Conservation (phyloP, 306 rosid genomes). For the Casuarina equisetifolia region DNA sequence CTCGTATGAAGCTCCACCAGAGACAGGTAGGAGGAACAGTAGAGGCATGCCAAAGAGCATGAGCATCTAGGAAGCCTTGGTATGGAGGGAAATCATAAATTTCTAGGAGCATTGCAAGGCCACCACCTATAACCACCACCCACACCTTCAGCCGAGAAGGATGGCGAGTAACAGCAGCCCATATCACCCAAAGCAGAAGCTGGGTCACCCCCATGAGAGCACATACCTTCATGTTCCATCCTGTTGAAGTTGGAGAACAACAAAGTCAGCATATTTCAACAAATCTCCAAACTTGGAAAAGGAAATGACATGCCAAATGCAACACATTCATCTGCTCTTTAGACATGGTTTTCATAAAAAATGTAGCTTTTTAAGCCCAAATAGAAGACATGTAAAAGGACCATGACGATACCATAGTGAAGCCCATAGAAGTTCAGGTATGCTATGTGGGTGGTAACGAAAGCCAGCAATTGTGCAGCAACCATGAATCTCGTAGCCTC, state of each 20-base stretch:
- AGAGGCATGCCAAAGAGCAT: conserved; percentile 72
- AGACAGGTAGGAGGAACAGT: conserved; percentile 68
- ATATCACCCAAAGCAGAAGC: conserved; percentile 64
- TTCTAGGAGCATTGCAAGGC: conserved; percentile 59
- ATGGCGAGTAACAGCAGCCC: conserved; percentile 53
- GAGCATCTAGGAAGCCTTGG: conserved; percentile 62
- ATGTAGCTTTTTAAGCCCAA: not conserved
- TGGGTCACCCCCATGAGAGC: conserved; percentile 59
- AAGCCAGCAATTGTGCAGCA: conserved; percentile 72
- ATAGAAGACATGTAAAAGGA: conserved; percentile 10
- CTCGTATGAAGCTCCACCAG: conserved; percentile 84
- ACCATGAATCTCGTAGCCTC: conserved; percentile 79
- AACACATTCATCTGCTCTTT: no score
- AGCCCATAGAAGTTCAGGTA: conserved; percentile 65
- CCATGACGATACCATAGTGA: conserved; percentile 53
- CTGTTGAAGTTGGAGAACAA: conserved; percentile 31
- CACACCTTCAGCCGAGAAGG: conserved; percentile 70
- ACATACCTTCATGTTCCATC: conserved; percentile 83
- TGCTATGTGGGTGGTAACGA: conserved; percentile 63
- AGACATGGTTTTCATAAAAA: not conserved
- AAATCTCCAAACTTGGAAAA: not conserved
- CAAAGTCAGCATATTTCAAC: not conserved
- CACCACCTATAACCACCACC: conserved; percentile 56
- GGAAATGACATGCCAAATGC: not conserved
- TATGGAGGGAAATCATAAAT: conserved; percentile 72